These are phyloP conservation scores for Urtica urens DNA, from an alignment of 306 rosid species.

Conservation along the genomic window DNA sequence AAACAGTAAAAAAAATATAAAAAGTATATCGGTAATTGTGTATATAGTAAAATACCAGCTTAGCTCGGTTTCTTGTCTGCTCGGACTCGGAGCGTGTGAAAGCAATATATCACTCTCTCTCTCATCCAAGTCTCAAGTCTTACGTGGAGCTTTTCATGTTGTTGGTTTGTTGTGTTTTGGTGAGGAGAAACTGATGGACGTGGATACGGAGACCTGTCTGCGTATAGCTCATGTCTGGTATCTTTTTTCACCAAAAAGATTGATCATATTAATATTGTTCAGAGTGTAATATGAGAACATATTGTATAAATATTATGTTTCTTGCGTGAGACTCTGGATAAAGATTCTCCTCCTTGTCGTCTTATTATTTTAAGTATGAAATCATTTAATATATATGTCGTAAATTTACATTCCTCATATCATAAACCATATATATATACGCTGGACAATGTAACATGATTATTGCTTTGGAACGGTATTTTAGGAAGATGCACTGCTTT, in stretches of 20 bases:
- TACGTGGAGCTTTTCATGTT: slow-evolving; percentile 2
- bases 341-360: neutral
- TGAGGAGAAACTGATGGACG: slow-evolving; percentile 10
- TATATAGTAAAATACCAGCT: slow-evolving; percentile 35
- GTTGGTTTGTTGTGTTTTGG: neutral
- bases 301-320: neutral
- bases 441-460: slow-evolving; percentile 1
- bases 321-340: slow-evolving; percentile 3
- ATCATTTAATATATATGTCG: neutral
- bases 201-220: slow-evolving; percentile 18
- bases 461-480: slow-evolving; percentile 15
- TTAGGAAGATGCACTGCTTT: slow-evolving; percentile 17
- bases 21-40: too few relatives aligned
- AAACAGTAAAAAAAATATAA: slow-evolving; percentile 6
- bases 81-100: slow-evolving; percentile 14
- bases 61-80: slow-evolving; percentile 23
- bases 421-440: too few relatives aligned
- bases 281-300: neutral
- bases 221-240: slow-evolving; percentile 14
- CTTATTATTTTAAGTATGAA: neutral
- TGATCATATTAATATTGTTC: neutral
- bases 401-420: too few relatives aligned
- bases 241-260: slow-evolving; percentile 2
- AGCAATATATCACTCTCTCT: slow-evolving; percentile 13
- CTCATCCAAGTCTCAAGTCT: neutral